Base-by-base conservation (phyloP, 2,329 filamentous ascomycete genomes). In the Cladosporium sp. region DNA sequence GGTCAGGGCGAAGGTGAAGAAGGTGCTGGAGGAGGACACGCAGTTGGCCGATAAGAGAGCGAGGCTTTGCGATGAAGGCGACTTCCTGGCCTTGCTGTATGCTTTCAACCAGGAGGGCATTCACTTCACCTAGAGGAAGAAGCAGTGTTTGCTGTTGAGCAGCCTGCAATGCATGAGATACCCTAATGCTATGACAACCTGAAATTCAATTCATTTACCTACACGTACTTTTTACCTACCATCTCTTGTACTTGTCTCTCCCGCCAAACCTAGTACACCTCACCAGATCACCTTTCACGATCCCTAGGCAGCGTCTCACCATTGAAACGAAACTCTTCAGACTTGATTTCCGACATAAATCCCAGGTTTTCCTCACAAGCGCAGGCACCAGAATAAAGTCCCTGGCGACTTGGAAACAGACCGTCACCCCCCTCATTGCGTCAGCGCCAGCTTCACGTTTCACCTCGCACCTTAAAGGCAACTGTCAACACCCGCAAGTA, bases 81-180 rank as follows among this genome's bases (percentile, higher is more conserved):
- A 96, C 62, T 97, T 96, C 65, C 71, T 99, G 66, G 85, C 84
- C 60, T 69, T 96, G 57, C 71, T 96, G 56, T 83, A 79, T 68
- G 86, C 87, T 2, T 96, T 96, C 70, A 96, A 96, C 67, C 82
- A 89, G 58, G 89, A 95, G 67, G 89, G 89, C 22, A 92, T 97
- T 53, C 92, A 96, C 73, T 97, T 97, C 68, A 86, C 82, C 55
- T 90, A 53, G 47, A 41, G 18, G 13, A 17, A 7, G 15, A 27
- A 27, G 47, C 24, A 20, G 13, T 39, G 34, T 12, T 38, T 27
- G 22, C 22, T 9, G 5, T 4, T 27, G 22, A 27, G 22, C 22
- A 36, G 32, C 32, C 32, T 36, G 13, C 32, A n/a, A 36, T 36
- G 32, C 32, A 36, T 15, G 8, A 36, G 32, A 36, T 36, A 36